Evolutionary conservation across 805 yeast genomes (phyloP), one percentile per base, ranked within the genome.

Genomic region (Ogataea saltuana): DNA sequence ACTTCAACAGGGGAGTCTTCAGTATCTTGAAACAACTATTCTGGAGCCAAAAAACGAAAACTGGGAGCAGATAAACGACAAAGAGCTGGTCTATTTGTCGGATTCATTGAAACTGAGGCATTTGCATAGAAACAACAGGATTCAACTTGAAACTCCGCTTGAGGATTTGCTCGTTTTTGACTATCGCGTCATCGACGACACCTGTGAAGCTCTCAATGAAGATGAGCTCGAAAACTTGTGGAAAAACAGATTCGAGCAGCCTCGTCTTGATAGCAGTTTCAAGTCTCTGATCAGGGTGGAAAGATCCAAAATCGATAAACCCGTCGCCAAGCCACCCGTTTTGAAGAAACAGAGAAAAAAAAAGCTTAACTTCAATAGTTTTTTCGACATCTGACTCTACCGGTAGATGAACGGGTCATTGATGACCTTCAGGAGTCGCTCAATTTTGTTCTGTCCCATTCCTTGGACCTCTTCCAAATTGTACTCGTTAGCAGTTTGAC

Each of bases 391-490:
- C 12, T 53, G 43, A 23, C 7, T 50, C 15, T 64, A 69, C 45
- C 73, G 74, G 49, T 68, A 73, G 8, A 78, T 61, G 48, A 78
- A 78, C 10, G 80, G 81, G 52, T 76, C 78, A 52, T 65, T 65
- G 43, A 78, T 68, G 8, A 68, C 69, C 9, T 51, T 49, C 34
- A 64, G 51, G 44, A 78, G 54, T 42, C 72, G 68, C 13, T 62
- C 58, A 11, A 74, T 51, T 50, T 76, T 77, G 15, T 70, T 63
- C 3, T 66, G 64, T 1, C 83, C 83, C 55, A 78, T 59, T 0
- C 83, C 83, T 27, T 67, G 72, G 7, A 77, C 65, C 16, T 51
- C 69, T 43, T 46, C 59, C 46, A 63, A 53, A 2, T 46, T 57
- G 33, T 45, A 55, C 27, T 59, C 60, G 21, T 34, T 65, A 37